phyloP scores from a whole-genome alignment of 2,329 filamentous ascomycete genomes.

The Clonostachys rhizophaga region DNA sequence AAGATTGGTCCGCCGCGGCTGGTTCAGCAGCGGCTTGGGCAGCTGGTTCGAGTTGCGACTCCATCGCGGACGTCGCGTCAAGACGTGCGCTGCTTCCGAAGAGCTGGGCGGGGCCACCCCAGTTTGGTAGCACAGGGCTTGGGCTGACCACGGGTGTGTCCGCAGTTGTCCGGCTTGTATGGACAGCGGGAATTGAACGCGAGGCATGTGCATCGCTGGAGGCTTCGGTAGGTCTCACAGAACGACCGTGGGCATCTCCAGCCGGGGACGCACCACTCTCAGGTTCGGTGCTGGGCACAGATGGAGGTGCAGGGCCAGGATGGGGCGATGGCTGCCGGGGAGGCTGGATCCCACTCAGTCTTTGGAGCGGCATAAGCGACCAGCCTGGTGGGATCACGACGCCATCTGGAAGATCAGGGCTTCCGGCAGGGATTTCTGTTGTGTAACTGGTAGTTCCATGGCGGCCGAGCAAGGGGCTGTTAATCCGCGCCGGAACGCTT shows the following conservation, averaged over 20 bases:
- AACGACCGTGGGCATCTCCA: not conserved
- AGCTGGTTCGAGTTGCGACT: not conserved
- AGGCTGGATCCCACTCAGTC: slow-evolving; percentile 34
- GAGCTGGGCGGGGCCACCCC: slow-evolving; percentile 45
- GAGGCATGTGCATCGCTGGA: not conserved
- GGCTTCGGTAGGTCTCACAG: slow-evolving; percentile 6
- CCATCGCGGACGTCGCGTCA: slow-evolving; percentile 2
- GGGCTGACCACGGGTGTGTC: slow-evolving; percentile 36
- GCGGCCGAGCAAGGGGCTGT: slow-evolving; percentile 36
- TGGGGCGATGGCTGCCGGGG: slow-evolving; percentile 11
- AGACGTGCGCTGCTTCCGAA: slow-evolving; percentile 27
- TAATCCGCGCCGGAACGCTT: slow-evolving; percentile 24
- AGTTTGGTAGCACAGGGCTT: slow-evolving; percentile 42
- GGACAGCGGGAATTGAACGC: not conserved
- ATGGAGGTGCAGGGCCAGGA: slow-evolving; percentile 9
- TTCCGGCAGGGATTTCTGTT: slow-evolving; percentile 52
- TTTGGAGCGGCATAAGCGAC: slow-evolving; percentile 58
- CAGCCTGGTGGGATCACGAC: slow-evolving; percentile 62
- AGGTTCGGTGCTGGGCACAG: not conserved
- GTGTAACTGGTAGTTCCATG: slow-evolving; percentile 40
- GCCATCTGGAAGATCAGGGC: slow-evolving; percentile 56
- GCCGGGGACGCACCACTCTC: not conserved
- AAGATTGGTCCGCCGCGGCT: slow-evolving; percentile 1
- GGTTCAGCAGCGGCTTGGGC: slow-evolving; percentile 3
- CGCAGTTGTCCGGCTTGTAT: slow-evolving; percentile 1